Conservation (phyloP, 352 stramenopile genomes). For the Albugo candida region DNA sequence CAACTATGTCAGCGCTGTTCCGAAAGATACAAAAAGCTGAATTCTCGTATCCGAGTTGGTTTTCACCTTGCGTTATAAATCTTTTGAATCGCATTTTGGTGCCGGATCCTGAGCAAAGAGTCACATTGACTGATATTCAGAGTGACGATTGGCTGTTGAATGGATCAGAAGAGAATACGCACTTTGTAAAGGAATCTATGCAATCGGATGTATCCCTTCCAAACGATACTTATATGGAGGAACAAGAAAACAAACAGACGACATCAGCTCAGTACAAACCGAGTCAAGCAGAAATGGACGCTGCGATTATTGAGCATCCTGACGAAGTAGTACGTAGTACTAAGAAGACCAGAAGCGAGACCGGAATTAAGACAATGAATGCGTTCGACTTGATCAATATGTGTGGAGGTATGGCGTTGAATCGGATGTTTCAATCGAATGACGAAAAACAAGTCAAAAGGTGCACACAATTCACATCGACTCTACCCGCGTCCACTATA, state of each 20-base stretch:
- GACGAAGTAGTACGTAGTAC: slow-evolving; percentile 36
- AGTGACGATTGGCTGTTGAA: slow-evolving; percentile 80
- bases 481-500: slow-evolving; percentile 56
- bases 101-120: slow-evolving; percentile 75
- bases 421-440: slow-evolving; percentile 78
- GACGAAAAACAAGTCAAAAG: slow-evolving; percentile 75
- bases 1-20: slow-evolving; percentile 90
- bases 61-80: slow-evolving; percentile 72
- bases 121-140: slow-evolving; percentile 79
- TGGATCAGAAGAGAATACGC: slow-evolving; percentile 4
- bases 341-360: slow-evolving; percentile 47
- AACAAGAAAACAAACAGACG: neutral
- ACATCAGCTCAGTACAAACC: slow-evolving; percentile 31
- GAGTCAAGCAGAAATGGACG: slow-evolving; percentile 64
- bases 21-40: slow-evolving; percentile 93
- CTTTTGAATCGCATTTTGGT: slow-evolving; percentile 87
- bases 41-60: slow-evolving; percentile 89
- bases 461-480: slow-evolving; percentile 75
- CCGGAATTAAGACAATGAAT: slow-evolving; percentile 75
- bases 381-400: slow-evolving; percentile 86
- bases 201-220: slow-evolving; percentile 11
- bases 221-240: slow-evolving; percentile 14
- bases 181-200: neutral
- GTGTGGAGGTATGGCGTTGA: slow-evolving; percentile 80
- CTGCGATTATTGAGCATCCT: slow-evolving; percentile 61